Evolutionary conservation across 1,139 yeast genomes (phyloP), one percentile per base, ranked within the genome.

Genomic region (Sugiyamaella castrensis): DNA sequence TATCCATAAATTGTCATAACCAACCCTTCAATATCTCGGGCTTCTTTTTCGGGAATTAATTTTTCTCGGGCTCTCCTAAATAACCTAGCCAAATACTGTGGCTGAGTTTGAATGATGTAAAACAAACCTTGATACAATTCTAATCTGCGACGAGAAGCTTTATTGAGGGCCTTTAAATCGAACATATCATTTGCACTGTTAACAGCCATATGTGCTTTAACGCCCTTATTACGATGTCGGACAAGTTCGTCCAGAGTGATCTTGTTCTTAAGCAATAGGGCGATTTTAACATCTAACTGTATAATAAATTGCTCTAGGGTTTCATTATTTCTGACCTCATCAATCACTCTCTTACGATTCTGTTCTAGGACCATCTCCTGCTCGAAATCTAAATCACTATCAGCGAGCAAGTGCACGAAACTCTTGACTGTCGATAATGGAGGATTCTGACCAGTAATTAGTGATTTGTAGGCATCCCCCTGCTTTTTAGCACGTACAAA

Each of bases 71-170:
- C 51, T 33, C 58, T 60, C 44, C 69, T 63, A 51, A 82, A 76
- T 36, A 88, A 66, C 29, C 82, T 71, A 1, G 82, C 75, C 61
- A 92, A 75, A 62, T 92, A 92, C 0, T 67, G 67, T 0, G 96
- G 89, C 61, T 87, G 88, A 0, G 96, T 87, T 64, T 94, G 98
- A 36, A 94, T 68, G 39, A 91, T 71, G 60, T 84, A 92, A 59
- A 92, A 84, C 49, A 92, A 65, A 8, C 87, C 84, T 59, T 86
- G 96, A 65, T 85, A 87, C 1, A 80, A 65, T 53, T 82, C 87
- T 24, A 81, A 68, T 5, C 74, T 62, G 16, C 68, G 63, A 13
- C 76, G 62, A 8, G 75, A 67, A 1, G 71, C 48, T 56, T 71
- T 73, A 55, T 69, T 72, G 28, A 73, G 63, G 0, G 72, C 68